Evolutionary conservation across 257 asterid species (phyloP), one percentile per base, ranked within the genome.

Genomic region (Jasminum sambac): DNA sequence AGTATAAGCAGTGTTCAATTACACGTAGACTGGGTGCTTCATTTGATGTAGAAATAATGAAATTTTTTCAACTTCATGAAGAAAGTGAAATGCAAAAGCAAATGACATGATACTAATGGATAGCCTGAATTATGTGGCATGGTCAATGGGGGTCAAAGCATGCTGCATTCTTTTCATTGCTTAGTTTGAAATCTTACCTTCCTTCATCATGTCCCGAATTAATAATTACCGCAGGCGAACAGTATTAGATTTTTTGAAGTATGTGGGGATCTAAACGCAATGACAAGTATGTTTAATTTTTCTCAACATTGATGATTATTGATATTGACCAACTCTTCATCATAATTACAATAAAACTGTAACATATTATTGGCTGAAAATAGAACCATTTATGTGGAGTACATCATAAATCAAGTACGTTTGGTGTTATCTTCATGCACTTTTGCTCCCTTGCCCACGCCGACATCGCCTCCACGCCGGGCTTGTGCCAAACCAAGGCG

Each of bases 101-200:
- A 62, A 58, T 23, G 70, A 17, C 14, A 63, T 77, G 63, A 71
- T 71, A 38, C 58, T 42, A 26, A 60, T 24, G 52, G 19, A 17
- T 52, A 6, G 42, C 60, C 69, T 74, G 61, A 66, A 69, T 62
- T 59, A 5, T 11, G 65, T 71, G 71, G 64, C 79, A 65, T 10
- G 24, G 77, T 79, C 83, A 74, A 70, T 74, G 77, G 79, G 77
- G 77, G 25, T 79, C 83, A 75, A 75, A 74, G 71, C 83, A 74
- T 75, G 80, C 83, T 71, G 30, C 69, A 2, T 43, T 66, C 30
- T 17, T 66, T 66, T 67, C 64, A 66, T 61, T 78, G 67, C 61
- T 46, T 55, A 30, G 62, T 21, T 63, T 39, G 38, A 58, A 44
- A 73, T 59, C 42, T 67, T 61, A n/a, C 46, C 57, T 10, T 41